Conservation (phyloP, 2,329 filamentous ascomycete genomes). For the Hypoxylon sp. region DNA sequence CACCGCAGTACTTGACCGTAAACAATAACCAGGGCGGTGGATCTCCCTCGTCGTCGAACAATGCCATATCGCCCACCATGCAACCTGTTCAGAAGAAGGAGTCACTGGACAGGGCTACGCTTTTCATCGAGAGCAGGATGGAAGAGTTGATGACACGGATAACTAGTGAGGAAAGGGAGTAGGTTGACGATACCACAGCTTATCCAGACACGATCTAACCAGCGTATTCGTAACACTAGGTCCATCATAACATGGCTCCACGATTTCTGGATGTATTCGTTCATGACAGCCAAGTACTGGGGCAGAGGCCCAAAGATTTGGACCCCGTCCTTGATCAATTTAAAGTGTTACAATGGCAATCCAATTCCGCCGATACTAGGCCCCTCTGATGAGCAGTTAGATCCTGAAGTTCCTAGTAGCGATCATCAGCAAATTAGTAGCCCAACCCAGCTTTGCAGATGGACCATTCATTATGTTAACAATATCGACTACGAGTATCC, state of each 20-base stretch:
- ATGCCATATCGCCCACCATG: slow-evolving; percentile 16
- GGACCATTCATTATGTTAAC: slow-evolving; percentile 18
- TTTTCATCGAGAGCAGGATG: slow-evolving; percentile 24
- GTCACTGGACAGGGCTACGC: slow-evolving; percentile 15
- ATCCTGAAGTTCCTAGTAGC: slow-evolving; percentile 4
- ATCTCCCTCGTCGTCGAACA: not conserved
- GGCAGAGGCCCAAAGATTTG: slow-evolving; percentile 34
- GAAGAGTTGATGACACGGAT: slow-evolving; percentile 24
- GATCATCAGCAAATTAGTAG: not conserved
- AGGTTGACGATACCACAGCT: not conserved
- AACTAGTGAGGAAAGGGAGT: slow-evolving; percentile 18
- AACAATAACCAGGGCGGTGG: not conserved
- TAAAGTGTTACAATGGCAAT: slow-evolving; percentile 4
- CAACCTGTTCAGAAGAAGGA: slow-evolving; percentile 20
- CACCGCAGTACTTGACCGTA: slow-evolving; percentile 14
- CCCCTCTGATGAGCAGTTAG: slow-evolving; percentile 26
- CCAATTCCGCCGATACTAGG: not conserved
- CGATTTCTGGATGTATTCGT: slow-evolving; percentile 40
- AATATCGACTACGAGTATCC: not conserved
- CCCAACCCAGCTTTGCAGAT: slow-evolving; percentile 20
- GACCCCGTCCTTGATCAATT: slow-evolving; percentile 16
- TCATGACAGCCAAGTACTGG: slow-evolving; percentile 40
- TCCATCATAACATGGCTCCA: slow-evolving; percentile 32
- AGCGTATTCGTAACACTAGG: not conserved
- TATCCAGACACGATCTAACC: not conserved